These are phyloP conservation scores for Paecilomyces formosus DNA, from an alignment of 2,329 filamentous ascomycete genomes.

Conservation along the genomic window DNA sequence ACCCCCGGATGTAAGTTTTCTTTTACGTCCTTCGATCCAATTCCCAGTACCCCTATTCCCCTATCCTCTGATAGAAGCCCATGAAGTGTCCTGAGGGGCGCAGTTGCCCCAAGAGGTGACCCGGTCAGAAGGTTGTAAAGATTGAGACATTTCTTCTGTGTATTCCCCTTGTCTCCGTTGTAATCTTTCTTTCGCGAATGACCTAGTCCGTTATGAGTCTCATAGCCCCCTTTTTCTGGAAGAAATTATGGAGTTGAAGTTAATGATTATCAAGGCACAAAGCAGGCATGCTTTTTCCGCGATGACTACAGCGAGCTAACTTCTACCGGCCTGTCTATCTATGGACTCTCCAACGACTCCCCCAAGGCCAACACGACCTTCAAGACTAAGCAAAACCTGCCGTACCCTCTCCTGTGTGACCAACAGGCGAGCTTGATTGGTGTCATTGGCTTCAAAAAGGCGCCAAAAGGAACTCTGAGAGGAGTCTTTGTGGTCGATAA, in stretches of 20 bases:
- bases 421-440: slow-evolving; percentile 63
- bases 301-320: slow-evolving; percentile 73
- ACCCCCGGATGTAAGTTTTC: slow-evolving; percentile 78
- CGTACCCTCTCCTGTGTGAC: slow-evolving; percentile 85
- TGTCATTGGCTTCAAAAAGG: slow-evolving; percentile 86
- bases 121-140: not conserved
- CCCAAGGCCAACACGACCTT: slow-evolving; percentile 90
- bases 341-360: slow-evolving; percentile 79
- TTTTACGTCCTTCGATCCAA: slow-evolving; percentile 5
- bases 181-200: not conserved
- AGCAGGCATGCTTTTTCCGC: slow-evolving; percentile 86
- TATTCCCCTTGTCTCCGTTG: not conserved
- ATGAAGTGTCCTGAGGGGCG: not conserved
- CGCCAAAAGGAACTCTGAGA: slow-evolving; percentile 68
- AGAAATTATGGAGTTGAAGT: not conserved
- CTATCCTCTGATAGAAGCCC: not conserved
- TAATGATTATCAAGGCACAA: slow-evolving; percentile 59
- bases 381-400: slow-evolving; percentile 82
- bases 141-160: not conserved
- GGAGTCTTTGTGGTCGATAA: slow-evolving; percentile 87
- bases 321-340: slow-evolving; percentile 73
- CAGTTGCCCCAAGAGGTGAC: not conserved
- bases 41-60: not conserved
- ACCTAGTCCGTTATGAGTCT: not conserved
- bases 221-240: not conserved